phyloP scores from a whole-genome alignment of 148 eudicot species.

The Linanthus parryae region DNA sequence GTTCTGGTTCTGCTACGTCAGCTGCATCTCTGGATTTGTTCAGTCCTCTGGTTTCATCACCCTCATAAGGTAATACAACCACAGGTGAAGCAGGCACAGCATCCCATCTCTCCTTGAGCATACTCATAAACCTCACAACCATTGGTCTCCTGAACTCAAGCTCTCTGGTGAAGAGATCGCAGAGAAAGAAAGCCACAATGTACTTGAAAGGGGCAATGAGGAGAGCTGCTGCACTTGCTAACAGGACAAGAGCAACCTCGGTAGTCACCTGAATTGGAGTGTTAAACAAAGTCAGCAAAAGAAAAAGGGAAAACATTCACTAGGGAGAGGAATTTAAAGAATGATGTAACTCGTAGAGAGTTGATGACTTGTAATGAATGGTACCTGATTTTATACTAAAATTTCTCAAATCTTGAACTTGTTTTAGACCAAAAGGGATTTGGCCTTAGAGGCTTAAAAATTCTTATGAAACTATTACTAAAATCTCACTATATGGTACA shows the following conservation, averaged over 20 bases:
- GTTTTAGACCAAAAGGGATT: too few species aligned
- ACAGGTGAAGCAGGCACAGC: slow-evolving; percentile 83
- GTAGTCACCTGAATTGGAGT: slow-evolving; percentile 73
- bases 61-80: slow-evolving; percentile 61
- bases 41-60: slow-evolving; percentile 32
- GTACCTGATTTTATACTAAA: too few species aligned
- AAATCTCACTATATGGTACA: too few species aligned
- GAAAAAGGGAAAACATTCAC: too few species aligned
- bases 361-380: too few species aligned
- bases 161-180: slow-evolving; percentile 82
- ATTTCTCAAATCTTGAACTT: too few species aligned
- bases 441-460: too few species aligned
- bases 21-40: too few species aligned
- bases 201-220: slow-evolving; percentile 72
- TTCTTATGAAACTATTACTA: too few species aligned
- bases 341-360: too few species aligned
- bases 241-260: slow-evolving; percentile 70
- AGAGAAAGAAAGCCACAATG: slow-evolving; percentile 48
- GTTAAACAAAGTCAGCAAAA: too few species aligned
- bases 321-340: not conserved
- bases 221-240: slow-evolving; percentile 51
- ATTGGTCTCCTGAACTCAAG: slow-evolving; percentile 58
- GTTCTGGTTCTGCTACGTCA: too few species aligned
- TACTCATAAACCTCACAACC: slow-evolving; percentile 53
- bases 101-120: slow-evolving; percentile 88